These are phyloP conservation scores for Teunomyces kruisii DNA, from an alignment of 805 yeast genomes.

Conservation along the genomic window DNA sequence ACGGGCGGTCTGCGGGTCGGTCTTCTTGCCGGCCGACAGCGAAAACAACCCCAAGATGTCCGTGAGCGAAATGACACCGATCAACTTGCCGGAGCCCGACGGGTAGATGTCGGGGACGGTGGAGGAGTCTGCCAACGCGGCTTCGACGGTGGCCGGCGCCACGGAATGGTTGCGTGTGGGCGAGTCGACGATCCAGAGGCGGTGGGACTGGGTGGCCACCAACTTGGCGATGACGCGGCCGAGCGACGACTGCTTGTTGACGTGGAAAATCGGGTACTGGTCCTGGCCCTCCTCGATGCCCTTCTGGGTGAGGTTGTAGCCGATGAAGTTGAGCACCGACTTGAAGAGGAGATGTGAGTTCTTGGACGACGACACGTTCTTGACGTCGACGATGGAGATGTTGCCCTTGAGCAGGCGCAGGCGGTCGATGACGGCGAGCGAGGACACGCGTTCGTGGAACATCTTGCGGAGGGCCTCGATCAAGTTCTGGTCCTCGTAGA, in stretches of 20 bases:
- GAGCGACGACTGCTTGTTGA: constrained; percentile 71
- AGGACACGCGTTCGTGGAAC: constrained; percentile 81
- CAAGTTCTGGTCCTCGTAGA: constrained; percentile 82
- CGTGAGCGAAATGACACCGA: constrained; percentile 90
- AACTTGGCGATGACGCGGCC: constrained; percentile 91
- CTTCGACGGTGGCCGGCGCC: constrained; percentile 12
- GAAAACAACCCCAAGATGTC: constrained; percentile 85
- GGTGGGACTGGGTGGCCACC: constrained; percentile 92
- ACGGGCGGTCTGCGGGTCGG: constrained; percentile 87
- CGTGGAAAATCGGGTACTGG: constrained; percentile 95
- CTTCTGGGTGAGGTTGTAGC: constrained; percentile 80
- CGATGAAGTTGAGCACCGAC: constrained; percentile 83
- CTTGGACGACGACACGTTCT: constrained; percentile 81
- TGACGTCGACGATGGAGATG: constrained; percentile 92
- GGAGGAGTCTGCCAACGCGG: constrained; percentile 12
- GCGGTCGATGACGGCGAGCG: constrained; percentile 89
- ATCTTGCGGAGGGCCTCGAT: constrained; percentile 84
- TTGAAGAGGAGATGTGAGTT: constrained; percentile 80
- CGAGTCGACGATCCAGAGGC: constrained; percentile 76
- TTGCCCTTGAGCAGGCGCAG: constrained; percentile 79
- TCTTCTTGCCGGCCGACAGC: constrained; percentile 56
- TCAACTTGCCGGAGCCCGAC: constrained; percentile 74
- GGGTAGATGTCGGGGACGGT: constrained; percentile 31
- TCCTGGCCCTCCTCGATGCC: constrained; percentile 95
- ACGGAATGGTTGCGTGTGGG: not conserved